Evolutionary conservation across 2,329 filamentous ascomycete genomes (phyloP).

Genomic region (Venturia pyrina): DNA sequence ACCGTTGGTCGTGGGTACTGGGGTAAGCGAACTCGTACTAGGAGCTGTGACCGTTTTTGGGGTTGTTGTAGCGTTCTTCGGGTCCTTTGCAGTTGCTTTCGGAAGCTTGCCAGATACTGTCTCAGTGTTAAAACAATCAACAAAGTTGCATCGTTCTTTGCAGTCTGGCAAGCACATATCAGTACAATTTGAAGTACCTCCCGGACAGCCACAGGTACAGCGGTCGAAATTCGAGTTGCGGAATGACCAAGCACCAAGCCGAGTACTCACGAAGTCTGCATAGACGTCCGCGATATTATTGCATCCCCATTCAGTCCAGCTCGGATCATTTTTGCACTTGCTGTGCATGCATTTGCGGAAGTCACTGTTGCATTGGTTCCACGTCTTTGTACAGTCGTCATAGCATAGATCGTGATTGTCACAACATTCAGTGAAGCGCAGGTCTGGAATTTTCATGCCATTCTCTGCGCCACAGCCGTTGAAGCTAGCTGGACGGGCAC

Average conservation of each 20-base stretch:
- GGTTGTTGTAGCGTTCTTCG: background rate
- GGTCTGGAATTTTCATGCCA: constrained; percentile 10
- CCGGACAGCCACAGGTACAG: constrained; percentile 6
- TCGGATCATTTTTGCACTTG: background rate
- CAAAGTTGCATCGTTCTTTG: background rate
- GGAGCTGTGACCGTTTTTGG: background rate
- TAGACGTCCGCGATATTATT: constrained; percentile 1
- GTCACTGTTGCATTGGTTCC: constrained; percentile 1
- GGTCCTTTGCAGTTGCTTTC: background rate
- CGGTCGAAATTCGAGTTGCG: background rate
- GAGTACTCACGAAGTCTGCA: constrained; percentile 1
- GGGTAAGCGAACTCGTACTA: background rate
- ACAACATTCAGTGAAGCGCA: constrained; percentile 6
- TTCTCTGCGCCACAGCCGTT: constrained; percentile 12
- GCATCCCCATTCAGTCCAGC: constrained; percentile 7
- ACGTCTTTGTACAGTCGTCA: constrained; percentile 7
- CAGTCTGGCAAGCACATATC: constrained; percentile 10
- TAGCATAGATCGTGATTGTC: constrained; percentile 10
- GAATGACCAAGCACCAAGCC: constrained; percentile 2
- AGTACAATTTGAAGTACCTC: background rate
- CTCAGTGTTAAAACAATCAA: background rate
- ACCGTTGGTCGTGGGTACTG: background rate
- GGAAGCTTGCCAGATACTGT: background rate
- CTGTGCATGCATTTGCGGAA: constrained; percentile 8
- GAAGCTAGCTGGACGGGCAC: constrained; percentile 4